A percentile compares a stretch with the other conserved stretches of the same genome.
Conservation (phyloP, 2,329 filamentous ascomycete genomes). For the Cytospora chrysosperma region DNA sequence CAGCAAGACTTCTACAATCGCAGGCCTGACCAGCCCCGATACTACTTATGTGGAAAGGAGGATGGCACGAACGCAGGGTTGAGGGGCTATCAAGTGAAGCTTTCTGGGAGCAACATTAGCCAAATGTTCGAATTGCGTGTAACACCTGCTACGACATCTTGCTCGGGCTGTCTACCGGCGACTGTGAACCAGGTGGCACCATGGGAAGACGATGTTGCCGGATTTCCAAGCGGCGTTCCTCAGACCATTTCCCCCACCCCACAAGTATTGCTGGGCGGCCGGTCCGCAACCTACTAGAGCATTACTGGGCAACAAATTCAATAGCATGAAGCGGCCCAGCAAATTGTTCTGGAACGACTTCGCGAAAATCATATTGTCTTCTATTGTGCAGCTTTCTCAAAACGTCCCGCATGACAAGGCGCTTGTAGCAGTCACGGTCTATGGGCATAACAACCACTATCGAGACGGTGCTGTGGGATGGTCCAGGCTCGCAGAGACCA, state of each 20-base stretch:
- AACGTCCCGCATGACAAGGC: neutral
- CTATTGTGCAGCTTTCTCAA: neutral
- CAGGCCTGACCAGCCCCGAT: neutral
- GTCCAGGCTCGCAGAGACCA: slow-evolving; percentile 20
- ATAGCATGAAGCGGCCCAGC: neutral
- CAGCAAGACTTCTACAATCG: neutral
- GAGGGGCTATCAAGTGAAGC: neutral
- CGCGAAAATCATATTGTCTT: neutral
- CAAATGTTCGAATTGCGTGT: neutral
- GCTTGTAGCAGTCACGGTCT: neutral
- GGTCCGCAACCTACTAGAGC: neutral
- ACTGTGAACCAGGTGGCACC: neutral
- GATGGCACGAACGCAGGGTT: neutral
- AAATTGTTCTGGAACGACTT: neutral
- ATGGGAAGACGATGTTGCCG: neutral
- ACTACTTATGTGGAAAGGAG: neutral
- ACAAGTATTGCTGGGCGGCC: neutral
- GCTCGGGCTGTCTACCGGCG: neutral
- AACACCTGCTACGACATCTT: neutral
- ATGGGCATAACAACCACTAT: neutral
- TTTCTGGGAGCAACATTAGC: neutral
- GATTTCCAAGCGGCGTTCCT: neutral
- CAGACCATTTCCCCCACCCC: neutral
- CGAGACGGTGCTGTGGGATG: slow-evolving; percentile 3
- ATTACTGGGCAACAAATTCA: neutral